Evolutionary conservation across 2,329 filamentous ascomycete genomes (phyloP).

Genomic region (Pyrenophora graminea): DNA sequence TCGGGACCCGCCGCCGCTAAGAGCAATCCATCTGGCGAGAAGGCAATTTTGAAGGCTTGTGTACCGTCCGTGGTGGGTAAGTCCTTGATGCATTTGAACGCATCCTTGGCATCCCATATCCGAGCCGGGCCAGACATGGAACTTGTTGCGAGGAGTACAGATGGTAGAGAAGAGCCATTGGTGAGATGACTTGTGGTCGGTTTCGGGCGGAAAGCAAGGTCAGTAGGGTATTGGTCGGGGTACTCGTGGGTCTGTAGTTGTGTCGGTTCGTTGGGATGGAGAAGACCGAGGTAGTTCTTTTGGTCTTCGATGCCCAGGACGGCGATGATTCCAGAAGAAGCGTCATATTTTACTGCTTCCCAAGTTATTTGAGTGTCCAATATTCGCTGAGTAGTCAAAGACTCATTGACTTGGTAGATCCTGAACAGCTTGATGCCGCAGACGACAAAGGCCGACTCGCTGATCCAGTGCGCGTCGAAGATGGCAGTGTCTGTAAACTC

Average conservation of each 20-base stretch:
- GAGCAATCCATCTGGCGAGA: slow-evolving; percentile 50
- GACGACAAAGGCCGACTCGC: slow-evolving; percentile 50
- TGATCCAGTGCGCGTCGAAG: slow-evolving; percentile 52
- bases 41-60: slow-evolving; percentile 49
- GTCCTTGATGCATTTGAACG: slow-evolving; percentile 38
- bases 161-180: slow-evolving; percentile 26
- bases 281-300: slow-evolving; percentile 41
- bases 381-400: slow-evolving; percentile 35
- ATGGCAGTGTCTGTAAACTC: slow-evolving; percentile 49
- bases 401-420: slow-evolving; percentile 43
- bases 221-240: slow-evolving; percentile 44
- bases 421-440: slow-evolving; percentile 49
- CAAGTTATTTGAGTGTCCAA: slow-evolving; percentile 40
- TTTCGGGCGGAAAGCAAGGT: slow-evolving; percentile 48
- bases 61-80: slow-evolving; percentile 38
- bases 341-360: slow-evolving; percentile 48
- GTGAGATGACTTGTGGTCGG: slow-evolving; percentile 18
- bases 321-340: slow-evolving; percentile 47
- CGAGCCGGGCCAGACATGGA: slow-evolving; percentile 47
- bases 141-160: slow-evolving; percentile 47
- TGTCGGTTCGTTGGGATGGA: slow-evolving; percentile 39
- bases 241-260: slow-evolving; percentile 40
- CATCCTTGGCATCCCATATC: slow-evolving; percentile 48
- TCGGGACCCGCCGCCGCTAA: slow-evolving; percentile 52
- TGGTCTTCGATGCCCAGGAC: slow-evolving; percentile 36